phyloP scores from a whole-genome alignment of 768 basidiomycete genomes.

The Royoungia palumana region DNA sequence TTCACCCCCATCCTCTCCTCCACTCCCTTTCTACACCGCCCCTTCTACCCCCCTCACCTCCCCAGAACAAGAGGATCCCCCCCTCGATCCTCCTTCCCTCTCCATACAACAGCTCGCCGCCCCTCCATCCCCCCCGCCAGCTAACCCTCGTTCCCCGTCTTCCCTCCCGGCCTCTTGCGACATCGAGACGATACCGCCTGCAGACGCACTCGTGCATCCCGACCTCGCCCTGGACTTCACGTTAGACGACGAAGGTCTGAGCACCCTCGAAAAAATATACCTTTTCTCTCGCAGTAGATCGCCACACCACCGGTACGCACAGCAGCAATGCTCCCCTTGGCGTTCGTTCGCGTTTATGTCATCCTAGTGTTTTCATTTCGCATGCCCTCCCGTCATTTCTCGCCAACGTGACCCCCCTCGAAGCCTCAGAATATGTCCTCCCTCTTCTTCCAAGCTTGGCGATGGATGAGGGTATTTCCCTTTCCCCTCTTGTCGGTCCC shows the following conservation, averaged over 20 bases:
- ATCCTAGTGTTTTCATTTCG: slow-evolving; percentile 71
- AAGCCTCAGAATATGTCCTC: slow-evolving; percentile 90
- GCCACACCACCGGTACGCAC: slow-evolving; percentile 49
- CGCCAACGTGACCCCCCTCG: slow-evolving; percentile 70
- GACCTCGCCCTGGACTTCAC: slow-evolving; percentile 38
- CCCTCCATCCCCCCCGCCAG: slow-evolving; percentile 26
- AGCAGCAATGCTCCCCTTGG: background rate
- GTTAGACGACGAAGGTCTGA: slow-evolving; percentile 78
- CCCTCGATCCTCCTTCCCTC: slow-evolving; percentile 19
- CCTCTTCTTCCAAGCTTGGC: slow-evolving; percentile 85
- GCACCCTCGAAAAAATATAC: slow-evolving; percentile 87
- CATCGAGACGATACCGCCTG: slow-evolving; percentile 25
- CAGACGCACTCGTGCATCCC: slow-evolving; percentile 25
- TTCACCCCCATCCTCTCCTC: slow-evolving; percentile 37
- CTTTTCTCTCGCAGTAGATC: slow-evolving; percentile 80
- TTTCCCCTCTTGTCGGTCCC: background rate
- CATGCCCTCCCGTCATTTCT: slow-evolving; percentile 80
- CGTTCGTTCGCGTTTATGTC: slow-evolving; percentile 28
- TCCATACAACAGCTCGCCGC: slow-evolving; percentile 19
- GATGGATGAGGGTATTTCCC: slow-evolving; percentile 69
- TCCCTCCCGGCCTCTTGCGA: slow-evolving; percentile 25
- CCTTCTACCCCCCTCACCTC: slow-evolving; percentile 44
- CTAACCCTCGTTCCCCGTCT: slow-evolving; percentile 19
- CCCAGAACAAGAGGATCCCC: slow-evolving; percentile 38
- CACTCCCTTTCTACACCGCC: slow-evolving; percentile 45